These are phyloP conservation scores for Fusarium cyanostomum DNA, from an alignment of 2,329 filamentous ascomycete species.

Conservation along the genomic window DNA sequence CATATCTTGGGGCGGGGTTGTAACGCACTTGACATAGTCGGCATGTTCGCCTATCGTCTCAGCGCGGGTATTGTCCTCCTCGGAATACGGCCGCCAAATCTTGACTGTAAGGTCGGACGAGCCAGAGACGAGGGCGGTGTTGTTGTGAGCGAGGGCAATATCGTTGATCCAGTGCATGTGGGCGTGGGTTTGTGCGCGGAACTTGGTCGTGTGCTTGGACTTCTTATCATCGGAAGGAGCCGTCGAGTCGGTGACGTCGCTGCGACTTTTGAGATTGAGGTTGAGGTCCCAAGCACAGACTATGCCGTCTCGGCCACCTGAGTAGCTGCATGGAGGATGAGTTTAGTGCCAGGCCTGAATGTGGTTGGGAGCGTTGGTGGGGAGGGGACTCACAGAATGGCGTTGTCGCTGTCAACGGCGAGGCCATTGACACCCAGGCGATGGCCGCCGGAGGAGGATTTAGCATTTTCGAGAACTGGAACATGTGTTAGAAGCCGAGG, in stretches of 20 bases:
- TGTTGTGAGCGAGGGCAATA: constrained; percentile 80
- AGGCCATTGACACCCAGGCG: constrained; percentile 94
- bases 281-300: constrained; percentile 96
- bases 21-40: constrained; percentile 96
- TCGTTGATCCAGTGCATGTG: constrained; percentile 98
- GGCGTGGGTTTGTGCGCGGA: constrained; percentile 72
- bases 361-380: constrained; percentile 6
- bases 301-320: constrained; percentile 92
- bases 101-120: constrained; percentile 96
- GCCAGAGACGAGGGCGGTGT: constrained; percentile 83
- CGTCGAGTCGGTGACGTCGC: constrained; percentile 42
- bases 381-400: constrained; percentile 76
- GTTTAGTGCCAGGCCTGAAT: constrained; percentile 22
- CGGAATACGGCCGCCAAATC: constrained; percentile 81
- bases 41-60: constrained; percentile 89
- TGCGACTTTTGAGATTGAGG: constrained; percentile 65
- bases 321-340: constrained; percentile 71
- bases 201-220: constrained; percentile 61
- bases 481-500: constrained; percentile 8
- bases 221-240: constrained; percentile 45
- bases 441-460: constrained; percentile 77
- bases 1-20: constrained; percentile 70
- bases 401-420: constrained; percentile 82
- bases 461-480: constrained; percentile 67
- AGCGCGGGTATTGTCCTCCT: constrained; percentile 60